phyloP scores from a whole-genome alignment of 2,329 filamentous ascomycete species.

The Ceratocystis ficicola region DNA sequence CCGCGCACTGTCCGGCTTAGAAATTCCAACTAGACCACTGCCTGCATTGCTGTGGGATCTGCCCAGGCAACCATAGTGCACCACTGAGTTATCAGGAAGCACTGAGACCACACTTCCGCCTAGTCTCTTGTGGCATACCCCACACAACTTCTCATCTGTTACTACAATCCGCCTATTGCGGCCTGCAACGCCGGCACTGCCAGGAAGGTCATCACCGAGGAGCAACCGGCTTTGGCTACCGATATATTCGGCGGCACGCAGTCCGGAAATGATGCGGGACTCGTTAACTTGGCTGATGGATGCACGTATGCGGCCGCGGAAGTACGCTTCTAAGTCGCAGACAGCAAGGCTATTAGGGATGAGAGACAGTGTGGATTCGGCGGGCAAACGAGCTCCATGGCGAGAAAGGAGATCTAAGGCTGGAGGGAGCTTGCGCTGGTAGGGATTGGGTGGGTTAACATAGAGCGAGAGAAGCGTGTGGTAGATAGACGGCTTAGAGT shows the following conservation, averaged over 20 bases:
- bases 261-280: conserved; percentile 59
- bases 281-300: conserved; percentile 75
- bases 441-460: conserved; percentile 62
- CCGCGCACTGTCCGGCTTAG: conserved; percentile 8
- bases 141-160: conserved; percentile 77
- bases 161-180: conserved; percentile 61
- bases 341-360: conserved; percentile 74
- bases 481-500: conserved; percentile 67
- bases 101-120: conserved; percentile 86
- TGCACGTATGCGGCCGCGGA: conserved; percentile 75
- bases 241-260: conserved; percentile 71
- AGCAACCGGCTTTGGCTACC: conserved; percentile 60
- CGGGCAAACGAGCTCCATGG: conserved; percentile 83
- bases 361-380: conserved; percentile 70
- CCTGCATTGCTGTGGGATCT: conserved; percentile 27
- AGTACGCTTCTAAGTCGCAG: conserved; percentile 73
- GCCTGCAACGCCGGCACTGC: conserved; percentile 31
- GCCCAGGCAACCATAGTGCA: conserved; percentile 68
- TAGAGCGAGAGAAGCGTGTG: conserved; percentile 84
- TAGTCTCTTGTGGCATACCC: conserved; percentile 84
- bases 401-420: conserved; percentile 80
- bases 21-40: conserved; percentile 20
- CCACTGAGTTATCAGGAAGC: conserved; percentile 67
- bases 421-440: conserved; percentile 60
- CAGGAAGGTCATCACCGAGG: conserved; percentile 53